phyloP scores from a whole-genome alignment of 805 yeast species.

The Nakazawaea siamensis region DNA sequence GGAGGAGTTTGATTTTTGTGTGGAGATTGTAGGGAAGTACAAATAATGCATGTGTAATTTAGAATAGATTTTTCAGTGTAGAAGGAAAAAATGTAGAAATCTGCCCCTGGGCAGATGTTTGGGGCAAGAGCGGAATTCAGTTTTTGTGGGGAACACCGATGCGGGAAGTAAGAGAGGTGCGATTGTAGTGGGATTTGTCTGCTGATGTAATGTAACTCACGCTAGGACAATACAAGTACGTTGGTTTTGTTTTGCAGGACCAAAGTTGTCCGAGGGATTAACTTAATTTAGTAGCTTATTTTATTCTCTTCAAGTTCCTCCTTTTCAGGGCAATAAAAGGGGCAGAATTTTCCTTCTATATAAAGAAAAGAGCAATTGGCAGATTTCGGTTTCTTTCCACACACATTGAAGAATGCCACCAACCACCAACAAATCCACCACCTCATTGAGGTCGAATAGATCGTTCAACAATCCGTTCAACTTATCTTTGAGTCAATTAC shows the following conservation, averaged over 20 bases:
- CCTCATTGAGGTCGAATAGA: constrained; percentile 12
- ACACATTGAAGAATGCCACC: constrained; percentile 8
- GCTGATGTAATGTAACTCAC: too few relatives aligned
- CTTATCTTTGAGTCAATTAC: constrained; percentile 24
- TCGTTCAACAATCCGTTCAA: constrained; percentile 26
- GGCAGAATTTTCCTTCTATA: too few relatives aligned
- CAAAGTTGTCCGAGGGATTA: too few relatives aligned
- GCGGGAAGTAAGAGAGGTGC: neutral
- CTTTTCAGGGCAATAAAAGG: too few relatives aligned
- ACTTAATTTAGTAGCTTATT: too few relatives aligned
- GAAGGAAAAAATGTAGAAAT: constrained; percentile 10
- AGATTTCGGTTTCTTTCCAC: too few relatives aligned
- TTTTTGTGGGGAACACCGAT: constrained; percentile 9
- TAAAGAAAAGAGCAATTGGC: too few relatives aligned
- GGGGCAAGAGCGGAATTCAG: constrained; percentile 12
- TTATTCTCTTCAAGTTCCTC: too few relatives aligned
- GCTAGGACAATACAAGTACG: too few relatives aligned
- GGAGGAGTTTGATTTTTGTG: constrained; percentile 90
- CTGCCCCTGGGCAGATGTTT: constrained; percentile 15
- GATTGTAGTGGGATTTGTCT: too few relatives aligned
- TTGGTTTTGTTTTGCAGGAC: too few relatives aligned
- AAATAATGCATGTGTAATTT: constrained; percentile 15
- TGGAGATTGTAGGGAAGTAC: constrained; percentile 62
- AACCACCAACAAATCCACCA: constrained; percentile 4
- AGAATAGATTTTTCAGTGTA: constrained; percentile 13